Base-by-base conservation (phyloP, 2,329 filamentous ascomycete genomes). In the Fusarium chlamydosporum region DNA sequence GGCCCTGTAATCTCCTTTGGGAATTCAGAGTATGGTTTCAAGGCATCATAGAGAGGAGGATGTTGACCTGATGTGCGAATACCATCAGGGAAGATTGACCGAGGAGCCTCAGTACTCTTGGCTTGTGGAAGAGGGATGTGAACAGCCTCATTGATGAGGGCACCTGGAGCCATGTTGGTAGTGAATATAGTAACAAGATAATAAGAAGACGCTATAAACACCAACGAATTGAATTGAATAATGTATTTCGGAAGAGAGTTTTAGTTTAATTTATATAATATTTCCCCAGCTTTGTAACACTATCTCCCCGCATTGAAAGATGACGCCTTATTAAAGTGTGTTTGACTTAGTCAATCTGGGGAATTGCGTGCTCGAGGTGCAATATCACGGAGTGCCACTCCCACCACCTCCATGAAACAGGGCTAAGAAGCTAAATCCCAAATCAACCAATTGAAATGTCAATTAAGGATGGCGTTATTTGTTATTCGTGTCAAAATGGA, bases 1-100 rank as follows among this genome's bases (percentile, higher is more conserved):
- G 87, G 87, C 7, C 92, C 92, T 0, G 84, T 83, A 75, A 95
- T 92, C 65, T 90, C 81, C 63, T 87, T 86, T 48, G 92, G 92
- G 75, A 94, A 95, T 13, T 85, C 84, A 0, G 86, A 83, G 78
- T 93, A 95, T 1, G 91, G 86, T 56, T 81, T 83, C 16, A 95
- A 77, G 4, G 84, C 80, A 35, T 89, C 82, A 74, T 90, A 91
- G 26, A 92, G 79, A 3, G 92, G 92, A 31, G 86, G 83, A 70
- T 92, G 90, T 76, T 95, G 92, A 35, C 92, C 92, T 1, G 91
- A 86, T 1, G 85, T 86, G 20, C 82, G 80, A 70, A 84, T 83
- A 40, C 82, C 82, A 37, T 84, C 82, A 6, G 82, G 82, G 70
- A 84, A 84, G 48, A 75, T 75, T 50, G 64, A 67, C 13, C 71